phyloP scores from a whole-genome alignment of 208 protist genomes.

The Angomonas desouzai region DNA sequence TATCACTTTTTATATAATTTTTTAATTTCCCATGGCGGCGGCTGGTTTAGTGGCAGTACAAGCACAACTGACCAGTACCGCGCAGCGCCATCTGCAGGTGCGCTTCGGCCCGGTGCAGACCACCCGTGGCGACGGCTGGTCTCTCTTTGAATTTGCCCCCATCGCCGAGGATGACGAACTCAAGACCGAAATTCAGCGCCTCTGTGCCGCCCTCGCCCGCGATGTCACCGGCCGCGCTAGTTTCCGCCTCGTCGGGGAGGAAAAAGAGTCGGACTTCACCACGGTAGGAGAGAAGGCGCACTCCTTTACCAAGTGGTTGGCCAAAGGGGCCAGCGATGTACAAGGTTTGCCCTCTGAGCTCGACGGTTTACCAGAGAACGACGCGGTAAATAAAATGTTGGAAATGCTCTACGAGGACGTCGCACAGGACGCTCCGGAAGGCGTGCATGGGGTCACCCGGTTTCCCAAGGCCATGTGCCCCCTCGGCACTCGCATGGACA shows the following conservation, averaged over 20 bases:
- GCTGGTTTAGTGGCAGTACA: conserved; percentile 57
- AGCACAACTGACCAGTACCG: conserved; percentile 73
- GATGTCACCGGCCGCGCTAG: conserved; percentile 64
- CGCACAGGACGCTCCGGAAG: conserved; percentile 38
- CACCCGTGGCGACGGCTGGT: conserved; percentile 75
- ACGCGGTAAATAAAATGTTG: conserved; percentile 59
- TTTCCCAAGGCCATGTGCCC: conserved; percentile 76
- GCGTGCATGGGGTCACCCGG: conserved; percentile 44
- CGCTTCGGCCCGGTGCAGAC: conserved; percentile 55
- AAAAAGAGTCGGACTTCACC: conserved; percentile 67
- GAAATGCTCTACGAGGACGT: conserved; percentile 86
- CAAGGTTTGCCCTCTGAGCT: conserved; percentile 16
- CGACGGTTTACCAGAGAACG: conserved; percentile 34
- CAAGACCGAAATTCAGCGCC: conserved; percentile 62
- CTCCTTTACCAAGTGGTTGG: conserved; percentile 59
- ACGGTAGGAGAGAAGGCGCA: conserved; percentile 33
- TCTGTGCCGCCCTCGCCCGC: conserved; percentile 68
- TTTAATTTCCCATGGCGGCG: neutral
- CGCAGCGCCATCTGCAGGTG: conserved; percentile 82
- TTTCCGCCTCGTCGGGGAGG: conserved; percentile 62
- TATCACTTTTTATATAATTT: neutral
- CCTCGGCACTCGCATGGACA: conserved; percentile 63
- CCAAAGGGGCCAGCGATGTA: conserved; percentile 10
- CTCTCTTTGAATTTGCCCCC: conserved; percentile 63
- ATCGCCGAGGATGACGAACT: conserved; percentile 37